Conservation (phyloP, 176 grass and related monocot species). For the Triticum urartu region DNA sequence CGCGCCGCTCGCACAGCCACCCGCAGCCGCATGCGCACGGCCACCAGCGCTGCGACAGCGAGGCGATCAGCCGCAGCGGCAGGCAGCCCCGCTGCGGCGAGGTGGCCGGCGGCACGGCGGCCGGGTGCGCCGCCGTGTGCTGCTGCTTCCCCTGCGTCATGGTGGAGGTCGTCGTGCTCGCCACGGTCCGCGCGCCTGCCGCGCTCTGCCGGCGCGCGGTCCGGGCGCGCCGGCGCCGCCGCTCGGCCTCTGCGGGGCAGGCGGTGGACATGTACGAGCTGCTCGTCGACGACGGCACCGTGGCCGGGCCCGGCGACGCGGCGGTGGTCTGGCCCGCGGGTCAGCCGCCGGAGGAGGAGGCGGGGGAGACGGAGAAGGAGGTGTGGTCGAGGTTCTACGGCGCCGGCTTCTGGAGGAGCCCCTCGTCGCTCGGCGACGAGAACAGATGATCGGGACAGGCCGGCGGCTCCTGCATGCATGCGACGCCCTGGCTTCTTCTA, state of each 20-base stretch:
- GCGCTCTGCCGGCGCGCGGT: slow-evolving; percentile 53
- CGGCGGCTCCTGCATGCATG: neutral
- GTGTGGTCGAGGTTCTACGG: slow-evolving; percentile 76
- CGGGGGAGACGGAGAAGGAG: slow-evolving; percentile 67
- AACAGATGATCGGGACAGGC: slow-evolving; percentile 26
- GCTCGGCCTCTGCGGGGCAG: slow-evolving; percentile 27
- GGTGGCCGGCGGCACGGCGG: slow-evolving; percentile 72
- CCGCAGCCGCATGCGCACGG: neutral
- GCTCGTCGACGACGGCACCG: slow-evolving; percentile 25
- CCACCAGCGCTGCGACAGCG: slow-evolving; percentile 42
- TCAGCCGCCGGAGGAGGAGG: neutral
- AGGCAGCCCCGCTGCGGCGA: slow-evolving; percentile 43
- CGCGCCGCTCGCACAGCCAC: slow-evolving; percentile 22
- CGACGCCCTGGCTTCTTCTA: neutral
- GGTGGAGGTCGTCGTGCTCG: slow-evolving; percentile 72
- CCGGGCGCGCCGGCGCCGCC: slow-evolving; percentile 24
- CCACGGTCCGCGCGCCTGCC: slow-evolving; percentile 66
- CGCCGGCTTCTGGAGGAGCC: slow-evolving; percentile 88
- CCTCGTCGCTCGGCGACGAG: slow-evolving; percentile 56
- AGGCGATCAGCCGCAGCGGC: neutral
- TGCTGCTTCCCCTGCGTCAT: slow-evolving; percentile 75
- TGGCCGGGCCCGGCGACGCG: neutral
- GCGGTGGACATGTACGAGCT: slow-evolving; percentile 52
- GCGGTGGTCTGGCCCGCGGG: neutral
- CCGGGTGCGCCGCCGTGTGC: slow-evolving; percentile 68